Evolutionary conservation across 208 protist species (phyloP), one percentile per base, ranked within the genome.

Genomic region (Trypanosoma cruzi): DNA sequence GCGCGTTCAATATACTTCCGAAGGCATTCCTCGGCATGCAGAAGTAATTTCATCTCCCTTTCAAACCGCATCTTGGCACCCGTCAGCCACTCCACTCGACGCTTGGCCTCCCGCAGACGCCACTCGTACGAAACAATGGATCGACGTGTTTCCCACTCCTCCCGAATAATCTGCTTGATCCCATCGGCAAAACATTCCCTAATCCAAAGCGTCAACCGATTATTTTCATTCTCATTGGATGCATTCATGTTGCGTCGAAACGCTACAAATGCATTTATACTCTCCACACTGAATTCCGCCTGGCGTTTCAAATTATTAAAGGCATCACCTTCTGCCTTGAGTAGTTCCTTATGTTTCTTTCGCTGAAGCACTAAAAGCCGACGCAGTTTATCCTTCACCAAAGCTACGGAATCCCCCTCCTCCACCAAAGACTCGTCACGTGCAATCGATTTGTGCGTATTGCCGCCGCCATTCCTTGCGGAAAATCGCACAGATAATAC

Each of bases 31-130:
- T 77, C 71, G 20, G 58, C 62, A 10, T 22, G 50, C 0, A 71
- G 29, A 0, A 77, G 34, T 4, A 50, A 26, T 26, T 65, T 37
- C 20, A 77, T 54, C 10, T 52, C 64, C 18, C 63, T 55, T 22
- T 61, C 20, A 53, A 60, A 67, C 0, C 64, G 71, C 71, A 77
- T 77, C n/a, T 56, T 37, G 7, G 64, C 58, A 7, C 71, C 71
- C n/a, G 49, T n/a, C 13, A 71, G 0, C 34, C 63, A 54, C 57
- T 77, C 71, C 37, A 77, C 29, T 26, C 63, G 48, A 31, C 34
- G 57, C 22, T 44, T 65, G 1, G 71, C 40, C 4, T 36, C 48
- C 16, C 71, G 54, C 42, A 77, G 18, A 4, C 64, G 40, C 24
- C 56, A 24, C 50, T 77, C 71, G 29, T 64, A 34, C 6, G 8